These are phyloP conservation scores for Coemansia sp. DNA, from an alignment of 192 early-diverging fungal species.

Conservation along the genomic window DNA sequence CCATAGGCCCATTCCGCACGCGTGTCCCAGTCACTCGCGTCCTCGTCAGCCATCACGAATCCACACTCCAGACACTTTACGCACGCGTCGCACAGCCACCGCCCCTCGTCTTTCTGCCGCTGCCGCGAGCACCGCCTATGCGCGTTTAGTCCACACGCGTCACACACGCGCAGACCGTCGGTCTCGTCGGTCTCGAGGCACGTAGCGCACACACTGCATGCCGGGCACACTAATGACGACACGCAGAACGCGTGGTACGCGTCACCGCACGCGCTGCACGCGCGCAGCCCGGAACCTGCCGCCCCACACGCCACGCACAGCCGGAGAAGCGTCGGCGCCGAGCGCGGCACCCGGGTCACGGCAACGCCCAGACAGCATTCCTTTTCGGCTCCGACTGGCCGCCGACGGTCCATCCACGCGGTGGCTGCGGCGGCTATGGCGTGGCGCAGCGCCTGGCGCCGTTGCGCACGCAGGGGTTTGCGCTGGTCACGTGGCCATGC, in stretches of 20 bases:
- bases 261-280: conserved; percentile 53
- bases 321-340: neutral
- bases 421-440: conserved; percentile 21
- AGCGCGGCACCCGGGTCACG: neutral
- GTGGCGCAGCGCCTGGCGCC: conserved; percentile 32
- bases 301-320: conserved; percentile 38
- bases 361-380: neutral
- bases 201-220: conserved; percentile 32
- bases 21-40: neutral
- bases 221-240: conserved; percentile 25
- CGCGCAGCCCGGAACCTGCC: conserved; percentile 11
- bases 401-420: conserved; percentile 10
- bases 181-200: conserved; percentile 11
- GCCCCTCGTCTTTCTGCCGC: conserved; percentile 10
- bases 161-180: conserved; percentile 35
- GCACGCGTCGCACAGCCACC: conserved; percentile 48
- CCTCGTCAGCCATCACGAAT: conserved; percentile 11
- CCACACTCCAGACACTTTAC: conserved; percentile 44
- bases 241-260: conserved; percentile 52
- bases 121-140: conserved; percentile 40
- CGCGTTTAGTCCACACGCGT: conserved; percentile 20
- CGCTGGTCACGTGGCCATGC: conserved; percentile 14
- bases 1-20: conserved; percentile 50
- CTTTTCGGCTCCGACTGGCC: too few relatives aligned
- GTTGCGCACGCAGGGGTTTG: conserved; percentile 29